phyloP scores from a whole-genome alignment of 2,329 filamentous ascomycete genomes.

The Bisporella sp. region DNA sequence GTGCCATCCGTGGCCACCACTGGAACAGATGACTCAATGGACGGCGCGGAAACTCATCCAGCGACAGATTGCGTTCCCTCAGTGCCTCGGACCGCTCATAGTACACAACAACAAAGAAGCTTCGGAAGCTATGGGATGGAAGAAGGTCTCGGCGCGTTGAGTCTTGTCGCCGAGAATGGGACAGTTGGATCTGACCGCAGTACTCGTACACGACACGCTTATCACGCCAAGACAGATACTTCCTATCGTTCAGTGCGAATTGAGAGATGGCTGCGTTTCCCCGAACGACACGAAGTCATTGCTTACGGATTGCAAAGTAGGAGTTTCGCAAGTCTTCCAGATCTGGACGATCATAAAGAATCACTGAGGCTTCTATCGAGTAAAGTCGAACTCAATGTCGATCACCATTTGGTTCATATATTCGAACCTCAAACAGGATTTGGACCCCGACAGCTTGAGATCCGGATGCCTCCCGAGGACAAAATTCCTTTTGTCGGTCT shows the following conservation, averaged over 20 bases:
- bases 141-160: neutral
- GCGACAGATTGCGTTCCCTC: neutral
- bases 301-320: too few species aligned
- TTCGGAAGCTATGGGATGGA: neutral
- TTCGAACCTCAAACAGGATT: neutral
- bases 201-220: neutral
- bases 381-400: neutral
- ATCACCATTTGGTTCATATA: neutral
- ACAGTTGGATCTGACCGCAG: neutral
- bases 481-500: neutral
- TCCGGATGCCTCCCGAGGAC: neutral
- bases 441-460: neutral
- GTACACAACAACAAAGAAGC: neutral
- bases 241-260: neutral
- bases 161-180: neutral
- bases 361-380: neutral
- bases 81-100: neutral
- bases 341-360: neutral
- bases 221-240: neutral
- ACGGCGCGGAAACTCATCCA: neutral
- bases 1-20: too few species aligned
- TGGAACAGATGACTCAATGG: neutral
- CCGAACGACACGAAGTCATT: neutral
- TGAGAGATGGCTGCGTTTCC: neutral
- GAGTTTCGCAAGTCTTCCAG: too few species aligned